Evolutionary conservation across 768 basidiomycete genomes (phyloP).

Genomic region (Leccinum rimulosum): DNA sequence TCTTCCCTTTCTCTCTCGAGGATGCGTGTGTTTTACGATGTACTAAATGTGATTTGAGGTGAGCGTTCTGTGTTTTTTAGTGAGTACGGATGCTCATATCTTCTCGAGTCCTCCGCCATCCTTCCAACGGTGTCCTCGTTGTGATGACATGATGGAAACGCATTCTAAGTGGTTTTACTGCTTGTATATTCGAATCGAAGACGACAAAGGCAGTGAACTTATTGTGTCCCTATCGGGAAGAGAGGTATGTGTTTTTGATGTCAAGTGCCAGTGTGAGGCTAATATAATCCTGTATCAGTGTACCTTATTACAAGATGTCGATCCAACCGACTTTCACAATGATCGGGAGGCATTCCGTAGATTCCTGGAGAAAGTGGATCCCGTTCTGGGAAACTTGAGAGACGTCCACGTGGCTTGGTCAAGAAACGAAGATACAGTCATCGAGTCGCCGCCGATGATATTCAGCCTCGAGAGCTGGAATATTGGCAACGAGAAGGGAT

Average conservation of each 20-base stretch:
- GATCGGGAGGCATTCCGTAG: slow-evolving; percentile 36
- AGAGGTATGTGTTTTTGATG: slow-evolving; percentile 32
- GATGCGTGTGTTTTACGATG: slow-evolving; percentile 52
- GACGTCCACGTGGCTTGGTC: slow-evolving; percentile 37
- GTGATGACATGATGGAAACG: slow-evolving; percentile 52
- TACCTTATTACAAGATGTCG: slow-evolving; percentile 42
- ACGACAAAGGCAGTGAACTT: slow-evolving; percentile 43
- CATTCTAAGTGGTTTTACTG: slow-evolving; percentile 48
- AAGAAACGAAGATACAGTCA: slow-evolving; percentile 14
- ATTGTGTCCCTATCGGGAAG: slow-evolving; percentile 49
- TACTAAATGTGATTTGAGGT: slow-evolving; percentile 52
- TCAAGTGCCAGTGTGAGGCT: background rate
- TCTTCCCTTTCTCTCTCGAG: slow-evolving; percentile 48
- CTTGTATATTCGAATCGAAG: slow-evolving; percentile 51
- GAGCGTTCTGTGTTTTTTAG: slow-evolving; percentile 13
- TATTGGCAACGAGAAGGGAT: slow-evolving; percentile 16
- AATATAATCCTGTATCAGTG: slow-evolving; percentile 32
- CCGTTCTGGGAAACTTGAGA: slow-evolving; percentile 47
- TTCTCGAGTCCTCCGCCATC: slow-evolving; percentile 41
- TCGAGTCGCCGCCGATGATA: slow-evolving; percentile 25
- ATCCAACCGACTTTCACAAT: slow-evolving; percentile 41
- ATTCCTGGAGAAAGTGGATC: slow-evolving; percentile 42
- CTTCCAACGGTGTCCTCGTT: slow-evolving; percentile 46
- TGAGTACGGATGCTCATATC: background rate
- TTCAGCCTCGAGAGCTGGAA: slow-evolving; percentile 34